Evolutionary conservation across 768 basidiomycete genomes (phyloP), one percentile per base, ranked within the genome.

Genomic region (Mycena sanguinolenta): DNA sequence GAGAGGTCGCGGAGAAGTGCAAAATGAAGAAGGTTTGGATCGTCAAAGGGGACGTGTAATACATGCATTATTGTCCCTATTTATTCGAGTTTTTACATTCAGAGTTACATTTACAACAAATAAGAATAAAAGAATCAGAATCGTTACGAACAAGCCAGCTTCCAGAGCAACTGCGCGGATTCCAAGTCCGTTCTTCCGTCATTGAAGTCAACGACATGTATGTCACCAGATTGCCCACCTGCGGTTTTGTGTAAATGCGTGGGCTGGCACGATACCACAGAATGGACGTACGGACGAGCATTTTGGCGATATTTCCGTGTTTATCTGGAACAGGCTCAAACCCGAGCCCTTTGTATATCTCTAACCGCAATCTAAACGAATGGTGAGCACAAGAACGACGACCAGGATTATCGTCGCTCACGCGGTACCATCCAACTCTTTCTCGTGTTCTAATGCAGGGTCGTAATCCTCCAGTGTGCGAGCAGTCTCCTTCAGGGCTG

Each of bases 1-100:
- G 88, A 54, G 93, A 95, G 79, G 86, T 95, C 16, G 85, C 88
- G 19, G 92, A 91, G 80, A 95, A 93, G 76, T 90, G 88, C 74
- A 92, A 88, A 77, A 87, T 89, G 67, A 89, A 85, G 81, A 93
- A 89, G 77, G 79, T 90, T 67, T 96, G 95, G 95, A 80, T 91
- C 38, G 84, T 95, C 34, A 92, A 90, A 74, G 79, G 58, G 39
- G 58, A 28, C 38, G 36, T 50, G 25, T 38, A 50, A 30, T 28
- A 14, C 16, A 7, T 30, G 7, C 25, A 27, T 59, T 62, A 65
- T 57, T n/a, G 32, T 34, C 32, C 32, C 6, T 66, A 67, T 58
- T 58, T 71, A 58, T 68, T 27, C 21, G 39, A 63, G 21, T 58
- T 42, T 44, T 25, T 42, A 61, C 34, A 49, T 59, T 46, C 38